Evolutionary conservation across 306 rosid species (phyloP), one percentile per base, ranked within the genome.

Genomic region (Begonia masoniana): DNA sequence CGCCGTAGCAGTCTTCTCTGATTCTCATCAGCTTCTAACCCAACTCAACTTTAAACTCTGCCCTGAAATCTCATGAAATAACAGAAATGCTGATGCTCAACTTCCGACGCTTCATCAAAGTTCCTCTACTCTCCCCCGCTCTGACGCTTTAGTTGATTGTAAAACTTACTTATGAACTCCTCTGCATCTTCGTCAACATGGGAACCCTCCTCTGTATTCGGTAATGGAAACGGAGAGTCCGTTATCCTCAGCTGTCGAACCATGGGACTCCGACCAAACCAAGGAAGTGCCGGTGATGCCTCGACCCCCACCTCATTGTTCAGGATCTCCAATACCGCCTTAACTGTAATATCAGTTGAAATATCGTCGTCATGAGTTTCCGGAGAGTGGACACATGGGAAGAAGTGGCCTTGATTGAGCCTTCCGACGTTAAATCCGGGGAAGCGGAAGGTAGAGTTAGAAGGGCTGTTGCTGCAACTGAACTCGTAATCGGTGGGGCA

Each of bases 111-210:
- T 26, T 17, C 35, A 26, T 26, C 35, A 26, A 26, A 26, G 35
- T 26, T 26, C 35, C 35, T 7, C 39, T 41, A 51, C 14, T 51
- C 66, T 24, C 12, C 58, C 23, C 17, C 53, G 26, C 12, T 63
- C 60, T 55, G 56, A 47, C n/a, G 41, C 56, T 49, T 60, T 26
- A 76, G 41, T 41, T 86, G 65, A 53, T 69, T 83, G 73, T 92
- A 86, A 55, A 92, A 92, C 77, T 66, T 79, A 21, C 70, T 71
- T 1, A 92, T 92, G 55, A 86, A 92, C 55, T 66, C 93, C 69
- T 81, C 99, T 0, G 99, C 99, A 1, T 76, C 92, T 63, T 83
- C 64, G 57, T 92, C 95, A 8, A 82, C 83, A 8, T 57, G 71
- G 26, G 41, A 11, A 13, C 73, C 71, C 41, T 58, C 78, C 0